Base-by-base conservation (phyloP, 2,329 filamentous ascomycete genomes). In the Colletotrichum simmondsii region DNA sequence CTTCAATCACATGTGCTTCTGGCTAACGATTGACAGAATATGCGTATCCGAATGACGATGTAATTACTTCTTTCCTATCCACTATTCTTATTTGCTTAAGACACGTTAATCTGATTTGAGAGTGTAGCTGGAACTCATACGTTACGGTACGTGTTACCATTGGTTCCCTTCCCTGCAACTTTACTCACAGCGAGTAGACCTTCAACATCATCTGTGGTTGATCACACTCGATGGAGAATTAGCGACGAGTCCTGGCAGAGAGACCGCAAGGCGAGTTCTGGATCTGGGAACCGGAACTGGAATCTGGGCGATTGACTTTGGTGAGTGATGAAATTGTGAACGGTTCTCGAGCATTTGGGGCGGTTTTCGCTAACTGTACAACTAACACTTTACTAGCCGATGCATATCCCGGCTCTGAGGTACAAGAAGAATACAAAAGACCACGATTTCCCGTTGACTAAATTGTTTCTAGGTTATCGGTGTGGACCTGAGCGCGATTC, bases 211-310 rank as follows among this genome's bases (percentile, higher is more conserved):
- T 49, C 72, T 83, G 0, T 81, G 80, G 53, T 46, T 73, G 0
- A 74, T 84, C 1, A 83, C 81, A 0, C 76, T 82, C 5, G 75
- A 79, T 0, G 78, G 78, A 5, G 79, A 80, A 37, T 74, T 83
- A 0, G 79, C 74, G 26, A 46, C 77, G 0, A 76, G 74, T 5
- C 83, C 83, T 0, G 65, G 69, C 5, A 73, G 71, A 11, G 69
- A 79, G 8, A 77, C 74, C 2, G 62, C 80, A 7, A 64, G 71
- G 10, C 79, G 78, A 5, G 78, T 84, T 6, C 78, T 88, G 2
- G 87, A 88, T 76, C 74, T 86, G 42, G 86, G 86, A n/a, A 87
- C 85, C 1, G 86, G 86, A 0, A 88, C 86, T 11, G 86, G 85
- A 10, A 76, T 81, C 8, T 85, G 83, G 83, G 81, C 81, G 2